Evolutionary conservation across 1,284 basidiomycete species (phyloP).

Genomic region (Calocybe gambosa): DNA sequence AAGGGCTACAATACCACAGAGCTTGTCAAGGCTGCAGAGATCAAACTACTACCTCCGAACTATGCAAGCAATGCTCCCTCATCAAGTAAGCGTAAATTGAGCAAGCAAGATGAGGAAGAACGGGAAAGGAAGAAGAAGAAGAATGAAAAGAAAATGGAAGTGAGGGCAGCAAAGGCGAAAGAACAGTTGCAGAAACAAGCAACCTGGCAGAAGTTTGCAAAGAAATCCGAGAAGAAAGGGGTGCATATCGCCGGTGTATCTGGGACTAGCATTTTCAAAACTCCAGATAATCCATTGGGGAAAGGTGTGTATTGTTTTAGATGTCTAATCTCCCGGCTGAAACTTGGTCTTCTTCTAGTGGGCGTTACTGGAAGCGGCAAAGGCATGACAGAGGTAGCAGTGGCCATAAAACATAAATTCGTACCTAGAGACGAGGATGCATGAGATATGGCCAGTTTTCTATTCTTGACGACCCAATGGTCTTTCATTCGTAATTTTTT

Average conservation of each 20-base stretch:
- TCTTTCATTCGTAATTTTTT: background rate
- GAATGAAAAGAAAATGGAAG: slow-evolving; percentile 93
- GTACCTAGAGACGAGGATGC: slow-evolving; percentile 35
- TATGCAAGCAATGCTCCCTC: slow-evolving; percentile 35
- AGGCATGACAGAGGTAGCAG: slow-evolving; percentile 81
- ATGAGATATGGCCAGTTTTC: slow-evolving; percentile 13
- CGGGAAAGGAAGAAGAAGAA: slow-evolving; percentile 90
- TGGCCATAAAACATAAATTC: slow-evolving; percentile 81
- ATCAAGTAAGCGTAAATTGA: slow-evolving; percentile 70
- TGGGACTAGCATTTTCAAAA: slow-evolving; percentile 94
- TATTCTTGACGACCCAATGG: background rate
- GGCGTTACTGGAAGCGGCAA: slow-evolving; percentile 93
- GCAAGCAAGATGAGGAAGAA: slow-evolving; percentile 81
- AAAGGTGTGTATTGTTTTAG: slow-evolving; percentile 49
- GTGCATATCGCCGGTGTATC: slow-evolving; percentile 82
- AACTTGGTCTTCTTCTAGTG: slow-evolving; percentile 48
- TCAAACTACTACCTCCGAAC: slow-evolving; percentile 65
- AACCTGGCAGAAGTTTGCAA: slow-evolving; percentile 97
- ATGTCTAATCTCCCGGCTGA: slow-evolving; percentile 19
- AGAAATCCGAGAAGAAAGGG: slow-evolving; percentile 94
- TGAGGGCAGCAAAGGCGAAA: slow-evolving; percentile 80
- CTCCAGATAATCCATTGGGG: slow-evolving; percentile 89
- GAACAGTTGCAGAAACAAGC: slow-evolving; percentile 87
- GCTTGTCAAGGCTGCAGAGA: slow-evolving; percentile 67
- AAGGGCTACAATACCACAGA: slow-evolving; percentile 96